Conservation (phyloP, 83 land plant genomes). For the Thuja plicata region DNA sequence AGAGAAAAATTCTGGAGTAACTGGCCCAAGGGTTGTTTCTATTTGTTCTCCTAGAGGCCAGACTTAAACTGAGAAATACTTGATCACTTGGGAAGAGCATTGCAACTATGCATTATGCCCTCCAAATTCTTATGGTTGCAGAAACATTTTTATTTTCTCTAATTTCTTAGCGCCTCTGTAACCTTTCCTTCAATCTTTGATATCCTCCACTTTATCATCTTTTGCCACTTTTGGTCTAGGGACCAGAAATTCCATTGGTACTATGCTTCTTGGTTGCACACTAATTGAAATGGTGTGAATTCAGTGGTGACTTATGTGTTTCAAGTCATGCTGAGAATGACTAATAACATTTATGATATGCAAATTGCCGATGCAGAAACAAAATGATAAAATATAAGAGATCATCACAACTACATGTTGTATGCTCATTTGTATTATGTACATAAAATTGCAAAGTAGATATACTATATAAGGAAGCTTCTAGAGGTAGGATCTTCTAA, state of each 20-base stretch:
- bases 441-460: too few species aligned
- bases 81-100: background rate
- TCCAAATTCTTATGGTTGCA: background rate
- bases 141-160: background rate
- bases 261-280: too few species aligned
- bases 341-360: too few species aligned
- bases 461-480: too few species aligned
- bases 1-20: background rate
- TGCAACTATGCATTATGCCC: background rate
- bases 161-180: background rate
- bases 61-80: too few species aligned
- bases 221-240: background rate
- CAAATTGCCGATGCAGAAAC: too few species aligned
- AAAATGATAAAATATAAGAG: too few species aligned
- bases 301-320: background rate
- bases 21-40: background rate
- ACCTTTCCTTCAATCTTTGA: background rate
- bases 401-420: too few species aligned
- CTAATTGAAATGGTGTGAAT: background rate
- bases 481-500: too few species aligned
- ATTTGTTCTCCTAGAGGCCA: background rate
- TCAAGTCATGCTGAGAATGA: background rate
- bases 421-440: too few species aligned
- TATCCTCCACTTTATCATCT: background rate
- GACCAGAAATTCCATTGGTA: too few species aligned